Evolutionary conservation across 2,329 filamentous ascomycete genomes (phyloP).

Genomic region (Cladosporium phlei): DNA sequence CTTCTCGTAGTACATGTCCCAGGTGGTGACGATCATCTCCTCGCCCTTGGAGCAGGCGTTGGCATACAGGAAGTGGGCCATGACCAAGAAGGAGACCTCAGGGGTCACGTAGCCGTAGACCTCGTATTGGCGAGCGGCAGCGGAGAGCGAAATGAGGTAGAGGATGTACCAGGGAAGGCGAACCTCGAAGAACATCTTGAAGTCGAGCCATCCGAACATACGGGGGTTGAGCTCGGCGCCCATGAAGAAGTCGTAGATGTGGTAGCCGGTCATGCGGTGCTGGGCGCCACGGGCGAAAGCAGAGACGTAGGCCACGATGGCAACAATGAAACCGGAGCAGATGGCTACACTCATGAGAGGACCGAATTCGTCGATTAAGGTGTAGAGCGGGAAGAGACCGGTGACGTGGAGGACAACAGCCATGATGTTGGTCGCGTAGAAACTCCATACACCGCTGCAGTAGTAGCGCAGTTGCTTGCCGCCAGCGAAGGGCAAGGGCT

Average conservation of each 20-base stretch:
- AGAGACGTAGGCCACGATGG: slow-evolving; percentile 79
- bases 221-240: slow-evolving; percentile 81
- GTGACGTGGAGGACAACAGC: slow-evolving; percentile 71
- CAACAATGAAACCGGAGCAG: slow-evolving; percentile 78
- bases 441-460: slow-evolving; percentile 82
- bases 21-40: slow-evolving; percentile 83
- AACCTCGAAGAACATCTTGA: slow-evolving; percentile 96
- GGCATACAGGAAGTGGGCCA: slow-evolving; percentile 89
- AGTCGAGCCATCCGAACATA: slow-evolving; percentile 70
- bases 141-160: slow-evolving; percentile 69
- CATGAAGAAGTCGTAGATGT: slow-evolving; percentile 87
- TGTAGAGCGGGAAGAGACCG: slow-evolving; percentile 84
- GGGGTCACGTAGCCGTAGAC: slow-evolving; percentile 77
- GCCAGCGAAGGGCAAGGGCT: slow-evolving; percentile 74
- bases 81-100: slow-evolving; percentile 77
- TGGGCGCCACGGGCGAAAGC: slow-evolving; percentile 73
- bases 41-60: slow-evolving; percentile 91
- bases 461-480: slow-evolving; percentile 90
- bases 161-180: slow-evolving; percentile 90
- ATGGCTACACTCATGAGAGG: slow-evolving; percentile 91
- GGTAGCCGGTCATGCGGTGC: slow-evolving; percentile 85
- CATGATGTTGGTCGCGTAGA: slow-evolving; percentile 77
- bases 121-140: slow-evolving; percentile 79
- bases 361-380: slow-evolving; percentile 90
- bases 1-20: slow-evolving; percentile 97